phyloP scores from a whole-genome alignment of 441 rosid species.

The Erodium texanum region DNA sequence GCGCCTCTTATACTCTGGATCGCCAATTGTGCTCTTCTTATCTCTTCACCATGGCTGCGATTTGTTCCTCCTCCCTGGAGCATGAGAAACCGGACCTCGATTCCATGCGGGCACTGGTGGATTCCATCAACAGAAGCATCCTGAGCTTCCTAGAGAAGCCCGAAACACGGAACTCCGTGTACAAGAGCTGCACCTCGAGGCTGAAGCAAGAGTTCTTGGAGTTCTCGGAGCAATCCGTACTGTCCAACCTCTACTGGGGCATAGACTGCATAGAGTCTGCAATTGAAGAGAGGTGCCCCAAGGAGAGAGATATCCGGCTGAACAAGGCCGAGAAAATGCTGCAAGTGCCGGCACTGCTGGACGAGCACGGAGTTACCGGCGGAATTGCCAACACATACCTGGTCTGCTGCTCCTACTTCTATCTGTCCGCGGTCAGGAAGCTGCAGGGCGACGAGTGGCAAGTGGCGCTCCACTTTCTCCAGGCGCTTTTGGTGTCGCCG shows the following conservation, averaged over 20 bases:
- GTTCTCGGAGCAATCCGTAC: slow-evolving; percentile 56
- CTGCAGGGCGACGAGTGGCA: slow-evolving; percentile 68
- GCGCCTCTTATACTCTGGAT: no score
- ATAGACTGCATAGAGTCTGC: slow-evolving; percentile 55
- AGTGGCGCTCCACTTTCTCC: slow-evolving; percentile 70
- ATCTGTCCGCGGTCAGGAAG: slow-evolving; percentile 51
- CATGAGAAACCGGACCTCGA: slow-evolving; percentile 25
- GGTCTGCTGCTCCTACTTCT: slow-evolving; percentile 64
- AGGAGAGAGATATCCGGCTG: slow-evolving; percentile 24
- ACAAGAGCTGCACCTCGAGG: slow-evolving; percentile 37
- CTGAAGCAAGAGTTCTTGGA: slow-evolving; percentile 44
- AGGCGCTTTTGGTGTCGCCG: slow-evolving; percentile 58
- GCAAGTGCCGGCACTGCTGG: slow-evolving; percentile 85
- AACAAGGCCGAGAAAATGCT: slow-evolving; percentile 64
- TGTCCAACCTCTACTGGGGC: slow-evolving; percentile 77
- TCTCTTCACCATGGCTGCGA: not conserved
- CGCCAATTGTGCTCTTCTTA: not conserved
- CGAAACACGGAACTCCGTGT: slow-evolving; percentile 32
- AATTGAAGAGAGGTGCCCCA: slow-evolving; percentile 28
- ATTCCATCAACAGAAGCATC: slow-evolving; percentile 40
- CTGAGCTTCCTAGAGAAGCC: slow-evolving; percentile 23
- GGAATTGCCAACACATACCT: slow-evolving; percentile 54
- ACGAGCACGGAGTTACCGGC: slow-evolving; percentile 54
- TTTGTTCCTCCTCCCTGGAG: not conserved
- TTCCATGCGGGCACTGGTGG: slow-evolving; percentile 31